phyloP scores from a whole-genome alignment of 140 eudicot genomes.

The Senecio squalidus region DNA sequence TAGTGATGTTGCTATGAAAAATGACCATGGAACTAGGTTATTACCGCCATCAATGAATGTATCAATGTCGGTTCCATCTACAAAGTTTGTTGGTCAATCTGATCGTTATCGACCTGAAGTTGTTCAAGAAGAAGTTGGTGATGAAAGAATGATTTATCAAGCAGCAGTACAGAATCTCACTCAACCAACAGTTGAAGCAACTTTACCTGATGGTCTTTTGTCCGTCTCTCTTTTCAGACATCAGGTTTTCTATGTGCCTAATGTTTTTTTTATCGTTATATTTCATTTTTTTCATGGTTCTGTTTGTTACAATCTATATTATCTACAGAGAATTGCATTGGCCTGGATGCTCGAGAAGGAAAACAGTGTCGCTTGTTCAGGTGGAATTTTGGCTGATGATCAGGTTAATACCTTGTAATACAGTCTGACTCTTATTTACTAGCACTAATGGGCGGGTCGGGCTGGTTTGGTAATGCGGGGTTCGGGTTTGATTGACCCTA shows the following conservation, averaged over 20 bases:
- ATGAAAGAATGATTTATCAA: constrained; percentile 65
- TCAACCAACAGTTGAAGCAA: constrained; percentile 58
- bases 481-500: no score
- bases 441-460: no score
- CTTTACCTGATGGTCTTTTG: constrained; percentile 61
- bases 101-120: constrained; percentile 36
- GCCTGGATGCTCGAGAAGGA: constrained; percentile 88
- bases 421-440: no score
- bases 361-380: constrained; percentile 51
- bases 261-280: not conserved
- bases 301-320: constrained; percentile 9
- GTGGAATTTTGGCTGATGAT: constrained; percentile 94
- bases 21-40: constrained; percentile 32
- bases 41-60: constrained; percentile 34
- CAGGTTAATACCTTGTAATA: constrained; percentile 46
- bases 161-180: constrained; percentile 85
- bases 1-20: constrained; percentile 32
- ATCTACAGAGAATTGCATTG: constrained; percentile 75
- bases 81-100: constrained; percentile 23
- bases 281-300: not conserved
- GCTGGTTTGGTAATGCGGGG: no score
- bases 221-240: constrained; percentile 80
- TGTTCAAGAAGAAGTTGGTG: constrained; percentile 46
- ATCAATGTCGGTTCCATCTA: constrained; percentile 21
- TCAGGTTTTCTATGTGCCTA: constrained; percentile 52